phyloP scores from a whole-genome alignment of 306 rosid species.

The Quercus parvula region DNA sequence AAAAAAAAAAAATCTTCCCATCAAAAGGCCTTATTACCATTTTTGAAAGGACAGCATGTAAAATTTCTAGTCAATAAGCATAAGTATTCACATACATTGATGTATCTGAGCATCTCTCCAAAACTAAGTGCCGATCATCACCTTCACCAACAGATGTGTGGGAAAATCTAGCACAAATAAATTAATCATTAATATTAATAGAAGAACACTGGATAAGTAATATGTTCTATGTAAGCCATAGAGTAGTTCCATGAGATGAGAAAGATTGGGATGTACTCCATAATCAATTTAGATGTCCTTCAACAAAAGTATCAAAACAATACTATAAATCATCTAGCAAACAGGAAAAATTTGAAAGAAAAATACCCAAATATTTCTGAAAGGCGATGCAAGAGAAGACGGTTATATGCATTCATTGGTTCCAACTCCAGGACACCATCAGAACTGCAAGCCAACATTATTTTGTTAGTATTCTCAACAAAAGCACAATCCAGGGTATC shows the following conservation, averaged over 20 bases:
- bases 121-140: slow-evolving; percentile 80
- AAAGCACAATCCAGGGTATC: slow-evolving; percentile 23
- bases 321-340: background rate
- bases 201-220: background rate
- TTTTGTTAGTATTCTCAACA: slow-evolving; percentile 2
- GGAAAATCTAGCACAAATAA: slow-evolving; percentile 58
- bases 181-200: slow-evolving; percentile 4
- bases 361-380: slow-evolving; percentile 97
- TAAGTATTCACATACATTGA: slow-evolving; percentile 58
- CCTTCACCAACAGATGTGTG: slow-evolving; percentile 99
- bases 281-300: background rate
- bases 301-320: background rate
- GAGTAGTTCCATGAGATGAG: background rate
- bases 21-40: background rate
- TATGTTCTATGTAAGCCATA: no score
- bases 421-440: slow-evolving; percentile 80
- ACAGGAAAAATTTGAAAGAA: slow-evolving; percentile 16
- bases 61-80: background rate
- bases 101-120: slow-evolving; percentile 86
- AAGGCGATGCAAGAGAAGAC: slow-evolving; percentile 97
- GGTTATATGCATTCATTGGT: slow-evolving; percentile 91
- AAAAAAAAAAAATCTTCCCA: background rate
- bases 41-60: background rate
- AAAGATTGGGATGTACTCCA: background rate
- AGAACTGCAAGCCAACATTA: slow-evolving; percentile 47